A percentile compares a stretch with the other conserved stretches of the same genome.
These are phyloP conservation scores for Colletotrichum chlorophyti DNA, from an alignment of 2,329 filamentous ascomycete genomes.

Conservation along the genomic window DNA sequence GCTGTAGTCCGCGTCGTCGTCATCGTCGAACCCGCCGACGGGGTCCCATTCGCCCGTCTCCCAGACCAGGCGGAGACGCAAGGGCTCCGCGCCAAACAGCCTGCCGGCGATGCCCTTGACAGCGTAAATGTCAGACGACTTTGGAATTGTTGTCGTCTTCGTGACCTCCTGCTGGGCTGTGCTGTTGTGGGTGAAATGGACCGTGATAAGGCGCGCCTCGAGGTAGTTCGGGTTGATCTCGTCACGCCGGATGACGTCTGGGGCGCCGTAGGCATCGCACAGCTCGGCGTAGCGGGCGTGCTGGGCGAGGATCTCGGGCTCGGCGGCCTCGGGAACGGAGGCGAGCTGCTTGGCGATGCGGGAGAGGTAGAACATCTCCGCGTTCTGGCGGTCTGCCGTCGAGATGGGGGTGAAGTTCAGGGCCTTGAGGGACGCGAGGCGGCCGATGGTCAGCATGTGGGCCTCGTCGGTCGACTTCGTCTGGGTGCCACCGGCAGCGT, in stretches of 20 bases:
- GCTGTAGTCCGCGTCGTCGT: conserved; percentile 55
- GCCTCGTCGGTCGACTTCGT: conserved; percentile 74
- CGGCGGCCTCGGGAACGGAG: conserved; percentile 57
- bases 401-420: conserved; percentile 80
- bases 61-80: conserved; percentile 75
- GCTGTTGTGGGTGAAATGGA: conserved; percentile 55
- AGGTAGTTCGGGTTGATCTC: conserved; percentile 79
- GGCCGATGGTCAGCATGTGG: conserved; percentile 86
- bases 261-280: conserved; percentile 78
- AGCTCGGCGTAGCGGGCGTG: conserved; percentile 79
- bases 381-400: conserved; percentile 78
- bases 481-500: conserved; percentile 40
- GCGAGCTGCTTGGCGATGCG: conserved; percentile 80
- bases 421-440: conserved; percentile 69
- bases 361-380: conserved; percentile 92
- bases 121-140: conserved; percentile 79
- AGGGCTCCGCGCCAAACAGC: conserved; percentile 70
- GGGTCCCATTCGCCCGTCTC: conserved; percentile 93
- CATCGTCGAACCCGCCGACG: conserved; percentile 67
- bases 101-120: conserved; percentile 80
- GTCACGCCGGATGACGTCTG: conserved; percentile 63
- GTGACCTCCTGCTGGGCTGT: conserved; percentile 30
- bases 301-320: conserved; percentile 60
- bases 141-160: conserved; percentile 66
- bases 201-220: conserved; percentile 76